phyloP scores from a whole-genome alignment of 805 yeast genomes.

The Spencermartinsiella europaea region DNA sequence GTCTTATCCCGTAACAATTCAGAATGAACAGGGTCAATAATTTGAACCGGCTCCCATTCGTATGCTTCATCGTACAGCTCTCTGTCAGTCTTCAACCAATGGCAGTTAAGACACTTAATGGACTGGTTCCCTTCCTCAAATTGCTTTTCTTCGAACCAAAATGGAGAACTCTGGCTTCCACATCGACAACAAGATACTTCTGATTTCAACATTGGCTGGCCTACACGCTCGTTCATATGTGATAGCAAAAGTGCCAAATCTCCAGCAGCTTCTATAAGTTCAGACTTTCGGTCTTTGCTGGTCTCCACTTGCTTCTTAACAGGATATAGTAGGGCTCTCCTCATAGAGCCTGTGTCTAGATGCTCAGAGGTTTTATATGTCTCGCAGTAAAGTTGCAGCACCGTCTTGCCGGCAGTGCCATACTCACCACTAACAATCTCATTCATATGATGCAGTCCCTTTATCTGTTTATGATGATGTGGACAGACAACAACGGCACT shows the following conservation, averaged over 20 bases:
- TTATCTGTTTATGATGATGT: constrained; percentile 21
- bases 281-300: constrained; percentile 1
- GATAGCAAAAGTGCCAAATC: constrained; percentile 3
- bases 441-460: constrained; percentile 20
- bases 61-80: constrained; percentile 9
- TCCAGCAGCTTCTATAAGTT: not conserved
- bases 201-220: not conserved
- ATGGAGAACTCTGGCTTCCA: constrained; percentile 5
- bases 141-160: constrained; percentile 13
- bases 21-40: not conserved
- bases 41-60: not conserved
- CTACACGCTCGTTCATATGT: not conserved
- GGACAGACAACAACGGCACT: constrained; percentile 31
- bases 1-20: not conserved
- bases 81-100: constrained; percentile 14
- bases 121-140: not conserved
- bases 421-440: constrained; percentile 22
- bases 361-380: constrained; percentile 18
- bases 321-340: constrained; percentile 10
- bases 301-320: not conserved
- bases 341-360: constrained; percentile 14
- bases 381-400: constrained; percentile 28
- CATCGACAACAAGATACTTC: constrained; percentile 11
- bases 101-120: constrained; percentile 15
- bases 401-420: constrained; percentile 21